These are phyloP conservation scores for Wickerhamiella sorbophila DNA, from an alignment of 805 yeast genomes.

Conservation along the genomic window DNA sequence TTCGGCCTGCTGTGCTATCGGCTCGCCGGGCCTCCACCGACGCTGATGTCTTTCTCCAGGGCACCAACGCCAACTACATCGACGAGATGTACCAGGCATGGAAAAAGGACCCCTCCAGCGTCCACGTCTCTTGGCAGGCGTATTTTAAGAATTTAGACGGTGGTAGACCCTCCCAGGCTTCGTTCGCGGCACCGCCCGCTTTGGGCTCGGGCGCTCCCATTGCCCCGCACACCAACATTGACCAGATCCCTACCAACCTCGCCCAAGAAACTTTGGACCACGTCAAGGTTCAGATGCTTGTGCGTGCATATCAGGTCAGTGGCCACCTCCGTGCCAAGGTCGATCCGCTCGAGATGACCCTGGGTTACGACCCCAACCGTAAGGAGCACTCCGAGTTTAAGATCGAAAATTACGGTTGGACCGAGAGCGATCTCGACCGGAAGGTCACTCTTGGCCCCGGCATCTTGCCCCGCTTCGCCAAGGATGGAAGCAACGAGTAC, in stretches of 20 bases:
- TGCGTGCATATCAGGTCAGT: slow-evolving; percentile 96
- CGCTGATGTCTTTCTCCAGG: slow-evolving; percentile 63
- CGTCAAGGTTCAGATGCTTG: slow-evolving; percentile 87
- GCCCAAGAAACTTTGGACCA: slow-evolving; percentile 35
- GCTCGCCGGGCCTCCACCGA: slow-evolving; percentile 15
- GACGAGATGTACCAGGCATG: slow-evolving; percentile 97
- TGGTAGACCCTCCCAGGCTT: slow-evolving; percentile 50
- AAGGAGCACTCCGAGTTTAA: slow-evolving; percentile 71
- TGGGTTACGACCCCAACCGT: slow-evolving; percentile 43
- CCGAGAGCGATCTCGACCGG: slow-evolving; percentile 63
- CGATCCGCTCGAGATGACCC: slow-evolving; percentile 88
- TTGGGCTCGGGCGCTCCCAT: slow-evolving; percentile 70
- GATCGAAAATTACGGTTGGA: slow-evolving; percentile 81
- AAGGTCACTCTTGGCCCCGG: slow-evolving; percentile 94
- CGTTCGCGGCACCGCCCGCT: slow-evolving; percentile 87
- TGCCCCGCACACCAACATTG: slow-evolving; percentile 40
- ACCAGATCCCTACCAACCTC: slow-evolving; percentile 17
- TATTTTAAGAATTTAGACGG: slow-evolving; percentile 83
- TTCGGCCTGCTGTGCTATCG: neutral
- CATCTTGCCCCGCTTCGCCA: slow-evolving; percentile 74
- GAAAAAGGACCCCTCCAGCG: slow-evolving; percentile 78
- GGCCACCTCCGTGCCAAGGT: slow-evolving; percentile 93
- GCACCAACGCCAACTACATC: slow-evolving; percentile 77
- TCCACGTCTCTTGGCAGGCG: slow-evolving; percentile 90
- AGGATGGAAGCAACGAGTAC: slow-evolving; percentile 45